Evolutionary conservation across 2,329 filamentous ascomycete genomes (phyloP).

Genomic region (Colletotrichum incanum): DNA sequence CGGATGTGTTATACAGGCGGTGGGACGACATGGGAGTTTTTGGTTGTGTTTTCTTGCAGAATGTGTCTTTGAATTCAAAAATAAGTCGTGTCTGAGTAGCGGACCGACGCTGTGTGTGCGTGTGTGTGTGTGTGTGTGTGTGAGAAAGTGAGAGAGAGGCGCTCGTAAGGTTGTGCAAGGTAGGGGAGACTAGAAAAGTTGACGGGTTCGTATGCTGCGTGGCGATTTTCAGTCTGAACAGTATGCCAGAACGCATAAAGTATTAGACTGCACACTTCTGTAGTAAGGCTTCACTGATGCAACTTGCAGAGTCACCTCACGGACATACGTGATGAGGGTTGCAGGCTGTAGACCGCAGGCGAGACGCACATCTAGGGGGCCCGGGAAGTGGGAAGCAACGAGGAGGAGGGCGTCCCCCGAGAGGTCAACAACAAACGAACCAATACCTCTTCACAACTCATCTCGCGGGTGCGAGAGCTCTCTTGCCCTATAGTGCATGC

Average conservation of each 20-base stretch:
- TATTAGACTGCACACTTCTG: neutral
- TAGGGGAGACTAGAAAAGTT: neutral
- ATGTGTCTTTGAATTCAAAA: neutral
- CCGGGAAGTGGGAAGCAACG: slow-evolving; percentile 3
- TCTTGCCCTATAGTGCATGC: too few species aligned
- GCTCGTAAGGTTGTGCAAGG: neutral
- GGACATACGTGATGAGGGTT: slow-evolving; percentile 24
- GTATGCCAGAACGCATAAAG: neutral
- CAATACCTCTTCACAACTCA: too few species aligned
- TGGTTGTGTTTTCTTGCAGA: neutral
- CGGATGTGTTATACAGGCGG: neutral
- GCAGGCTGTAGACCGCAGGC: slow-evolving; percentile 26
- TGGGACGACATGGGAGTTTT: slow-evolving; percentile 7
- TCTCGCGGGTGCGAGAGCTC: too few species aligned
- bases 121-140: neutral
- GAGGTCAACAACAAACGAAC: too few species aligned
- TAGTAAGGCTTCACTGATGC: neutral
- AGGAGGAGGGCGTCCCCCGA: neutral
- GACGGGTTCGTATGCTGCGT: neutral
- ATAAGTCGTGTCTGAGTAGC: neutral
- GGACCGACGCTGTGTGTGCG: neutral
- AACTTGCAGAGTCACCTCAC: slow-evolving; percentile 20
- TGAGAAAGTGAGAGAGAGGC: neutral
- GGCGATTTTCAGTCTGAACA: neutral
- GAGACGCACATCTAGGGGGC: slow-evolving; percentile 19